Evolutionary conservation across 2,329 filamentous ascomycete genomes (phyloP).

Genomic region (Colletotrichum gloeosporioides): DNA sequence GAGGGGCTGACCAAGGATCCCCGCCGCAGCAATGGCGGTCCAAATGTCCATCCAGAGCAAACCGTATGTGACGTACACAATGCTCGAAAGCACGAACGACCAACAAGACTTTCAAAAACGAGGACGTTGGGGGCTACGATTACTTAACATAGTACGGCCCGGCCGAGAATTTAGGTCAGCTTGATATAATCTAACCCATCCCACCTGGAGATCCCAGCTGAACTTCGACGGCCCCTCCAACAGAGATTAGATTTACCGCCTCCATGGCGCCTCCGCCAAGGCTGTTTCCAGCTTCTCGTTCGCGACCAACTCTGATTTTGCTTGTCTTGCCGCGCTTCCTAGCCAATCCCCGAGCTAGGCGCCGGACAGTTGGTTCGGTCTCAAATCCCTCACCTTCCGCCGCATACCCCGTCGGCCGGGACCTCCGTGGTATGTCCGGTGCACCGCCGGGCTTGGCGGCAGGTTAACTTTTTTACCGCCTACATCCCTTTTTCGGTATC

Average conservation of each 20-base stretch:
- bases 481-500: neutral
- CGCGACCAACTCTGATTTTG: neutral
- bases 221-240: neutral
- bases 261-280: neutral
- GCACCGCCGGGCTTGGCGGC: neutral
- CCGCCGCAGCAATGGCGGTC: neutral
- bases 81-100: neutral
- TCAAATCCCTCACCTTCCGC: neutral
- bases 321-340: neutral
- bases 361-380: neutral
- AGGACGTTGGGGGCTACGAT: accelerated
- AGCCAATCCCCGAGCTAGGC: neutral
- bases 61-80: neutral
- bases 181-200: neutral
- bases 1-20: neutral
- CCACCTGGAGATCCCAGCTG: neutral
- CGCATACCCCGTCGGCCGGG: neutral
- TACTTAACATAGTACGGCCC: neutral
- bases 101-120: neutral
- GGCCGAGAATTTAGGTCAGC: neutral
- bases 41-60: neutral
- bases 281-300: neutral
- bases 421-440: neutral
- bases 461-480: neutral
- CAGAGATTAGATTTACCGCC: neutral